Conservation (phyloP, 108 stramenopile species). For the Cyclotella sp. region DNA sequence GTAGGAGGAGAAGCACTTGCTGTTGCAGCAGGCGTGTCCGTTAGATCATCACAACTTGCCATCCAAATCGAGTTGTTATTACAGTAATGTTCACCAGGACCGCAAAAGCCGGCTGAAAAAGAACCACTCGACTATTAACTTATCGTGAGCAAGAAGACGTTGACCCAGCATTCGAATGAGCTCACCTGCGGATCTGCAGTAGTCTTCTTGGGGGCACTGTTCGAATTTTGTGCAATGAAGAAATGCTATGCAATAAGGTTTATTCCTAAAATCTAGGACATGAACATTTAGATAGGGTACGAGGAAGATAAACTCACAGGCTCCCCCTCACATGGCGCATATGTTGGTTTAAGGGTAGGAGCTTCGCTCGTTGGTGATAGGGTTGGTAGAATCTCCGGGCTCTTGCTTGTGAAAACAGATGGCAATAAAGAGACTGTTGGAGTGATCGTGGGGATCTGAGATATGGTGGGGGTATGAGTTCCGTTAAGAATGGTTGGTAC, state of each 20-base stretch:
- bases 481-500: slow-evolving; percentile 14
- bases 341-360: slow-evolving; percentile 30
- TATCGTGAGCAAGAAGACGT: background rate
- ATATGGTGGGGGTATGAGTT: slow-evolving; percentile 20
- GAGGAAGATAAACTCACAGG: slow-evolving; percentile 18
- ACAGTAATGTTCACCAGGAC: slow-evolving; percentile 9
- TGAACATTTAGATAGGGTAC: too few species aligned
- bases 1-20: background rate
- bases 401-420: background rate
- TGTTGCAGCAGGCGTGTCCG: slow-evolving; percentile 9
- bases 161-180: background rate
- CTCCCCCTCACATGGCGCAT: slow-evolving; percentile 32
- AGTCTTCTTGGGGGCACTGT: slow-evolving; percentile 9
- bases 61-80: slow-evolving; percentile 29
- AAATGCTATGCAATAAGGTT: background rate
- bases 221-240: background rate
- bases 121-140: background rate
- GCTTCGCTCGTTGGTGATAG: slow-evolving; percentile 23
- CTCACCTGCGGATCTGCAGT: slow-evolving; percentile 8
- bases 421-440: slow-evolving; percentile 25
- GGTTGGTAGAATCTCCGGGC: slow-evolving; percentile 26
- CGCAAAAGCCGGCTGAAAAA: background rate
- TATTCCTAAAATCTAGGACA: background rate
- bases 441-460: slow-evolving; percentile 20
- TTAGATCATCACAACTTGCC: slow-evolving; percentile 19